Evolutionary conservation across 768 basidiomycete genomes (phyloP), one percentile per base, ranked within the genome.

Genomic region (Mycena filopes): DNA sequence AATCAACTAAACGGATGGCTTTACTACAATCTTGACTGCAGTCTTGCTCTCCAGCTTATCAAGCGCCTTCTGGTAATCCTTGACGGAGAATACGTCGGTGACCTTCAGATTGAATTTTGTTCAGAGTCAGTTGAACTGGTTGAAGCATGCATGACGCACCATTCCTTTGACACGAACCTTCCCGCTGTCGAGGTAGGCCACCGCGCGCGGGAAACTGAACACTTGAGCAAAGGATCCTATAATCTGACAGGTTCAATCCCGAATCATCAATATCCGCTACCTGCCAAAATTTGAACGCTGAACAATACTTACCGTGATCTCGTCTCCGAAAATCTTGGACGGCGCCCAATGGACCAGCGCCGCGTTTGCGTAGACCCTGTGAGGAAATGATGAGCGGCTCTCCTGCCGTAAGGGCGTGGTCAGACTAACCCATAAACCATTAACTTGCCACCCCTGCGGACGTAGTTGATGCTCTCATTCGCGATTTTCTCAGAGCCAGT

Each of bases 221-320:
- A 89, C 89, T 69, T 96, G 95, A 11, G 94, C 91, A 81, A 95
- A 96, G 1, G 94, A 96, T 15, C 94, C 94, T 63, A 95, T 93
- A 70, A 95, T 95, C 91, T 93, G 58, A 36, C 40, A 31, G 40
- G n/a, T 20, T 10, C 36, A 36, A 9, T 36, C 29, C 13, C 45
- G 2, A 16, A 28, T 42, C 21, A 40, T 33, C 55, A 8, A 41
- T 51, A 23, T 45, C 23, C 25, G 23, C n/a, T 2, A 20, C 3
- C 15, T 11, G 54, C 4, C 25, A n/a, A 41, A 45, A 18, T 31
- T 21, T 6, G 36, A 21, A n/a, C 41, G 49, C 61, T 55, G 62
- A 33, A 49, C 57, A 87, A 57, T 51, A 62, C 31, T 41, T 55
- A 88, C 87, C 67, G 76, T 81, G 66, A 92, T 92, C 73, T 93